phyloP scores from a whole-genome alignment of 306 rosid genomes.

The Hippophae tibetana region DNA sequence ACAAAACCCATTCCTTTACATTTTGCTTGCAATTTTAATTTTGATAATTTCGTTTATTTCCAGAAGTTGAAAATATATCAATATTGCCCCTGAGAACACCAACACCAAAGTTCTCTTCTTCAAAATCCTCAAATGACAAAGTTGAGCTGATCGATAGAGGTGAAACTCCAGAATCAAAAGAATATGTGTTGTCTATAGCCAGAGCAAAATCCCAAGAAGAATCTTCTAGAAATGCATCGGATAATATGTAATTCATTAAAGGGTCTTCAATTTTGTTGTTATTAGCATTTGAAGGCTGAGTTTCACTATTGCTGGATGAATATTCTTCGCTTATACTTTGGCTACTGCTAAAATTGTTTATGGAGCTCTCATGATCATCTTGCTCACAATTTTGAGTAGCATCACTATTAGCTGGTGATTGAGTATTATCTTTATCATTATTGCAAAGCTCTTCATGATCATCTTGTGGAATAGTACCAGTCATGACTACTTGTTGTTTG shows the following conservation, averaged over 20 bases:
- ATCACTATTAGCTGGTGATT: not conserved
- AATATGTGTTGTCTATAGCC: not conserved
- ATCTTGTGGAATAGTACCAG: not conserved
- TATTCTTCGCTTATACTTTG: not conserved
- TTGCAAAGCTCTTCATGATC: not conserved
- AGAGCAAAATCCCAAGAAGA: slow-evolving; percentile 22
- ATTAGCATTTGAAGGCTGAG: slow-evolving; percentile 9
- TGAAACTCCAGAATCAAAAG: slow-evolving; percentile 16
- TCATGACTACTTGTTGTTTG: not conserved
- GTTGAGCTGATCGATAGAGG: slow-evolving; percentile 17
- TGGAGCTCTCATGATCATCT: not conserved
- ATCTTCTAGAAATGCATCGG: slow-evolving; percentile 23
- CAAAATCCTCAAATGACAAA: slow-evolving; percentile 30
- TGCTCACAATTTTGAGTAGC: not conserved
- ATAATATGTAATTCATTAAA: slow-evolving; percentile 22
- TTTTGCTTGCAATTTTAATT: too few relatives aligned
- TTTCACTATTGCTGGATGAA: slow-evolving; percentile 1
- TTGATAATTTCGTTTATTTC: too few relatives aligned
- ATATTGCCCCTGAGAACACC: slow-evolving; percentile 4
- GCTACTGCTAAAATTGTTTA: not conserved
- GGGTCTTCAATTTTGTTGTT: slow-evolving; percentile 12
- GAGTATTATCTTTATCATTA: not conserved
- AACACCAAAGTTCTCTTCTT: slow-evolving; percentile 21
- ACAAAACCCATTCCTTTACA: too few relatives aligned
- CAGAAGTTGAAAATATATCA: too few relatives aligned